phyloP scores from a whole-genome alignment of 2,329 filamentous ascomycete genomes.

The Xylariomycetidae sp. region DNA sequence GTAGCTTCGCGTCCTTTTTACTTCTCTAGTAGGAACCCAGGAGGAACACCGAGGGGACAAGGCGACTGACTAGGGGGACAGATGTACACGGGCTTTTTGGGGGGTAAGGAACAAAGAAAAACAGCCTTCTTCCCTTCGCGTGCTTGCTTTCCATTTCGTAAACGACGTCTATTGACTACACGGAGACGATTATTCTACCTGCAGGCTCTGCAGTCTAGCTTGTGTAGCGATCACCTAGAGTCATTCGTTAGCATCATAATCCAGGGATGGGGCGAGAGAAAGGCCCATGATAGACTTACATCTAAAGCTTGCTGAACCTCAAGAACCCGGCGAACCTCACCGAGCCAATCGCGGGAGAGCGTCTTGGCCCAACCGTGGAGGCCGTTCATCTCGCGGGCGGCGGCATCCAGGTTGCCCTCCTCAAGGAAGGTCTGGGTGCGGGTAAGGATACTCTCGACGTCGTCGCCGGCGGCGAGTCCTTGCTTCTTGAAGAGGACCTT shows the following conservation, averaged over 20 bases:
- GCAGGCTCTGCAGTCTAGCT: conserved; percentile 23
- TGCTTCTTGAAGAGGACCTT: conserved; percentile 96
- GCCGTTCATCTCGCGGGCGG: conserved; percentile 91
- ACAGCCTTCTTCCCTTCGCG: too few species aligned
- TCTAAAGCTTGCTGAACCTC: conserved; percentile 96
- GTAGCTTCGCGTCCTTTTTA: too few species aligned
- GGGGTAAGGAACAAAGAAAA: conserved; percentile 15
- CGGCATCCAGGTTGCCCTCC: conserved; percentile 85
- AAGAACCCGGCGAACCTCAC: conserved; percentile 82
- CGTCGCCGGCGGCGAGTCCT: conserved; percentile 66
- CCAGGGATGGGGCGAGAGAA: background rate
- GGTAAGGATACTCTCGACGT: conserved; percentile 89
- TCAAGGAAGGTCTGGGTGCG: conserved; percentile 86
- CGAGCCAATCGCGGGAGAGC: conserved; percentile 87
- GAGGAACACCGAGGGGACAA: too few species aligned
- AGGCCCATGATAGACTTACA: conserved; percentile 41
- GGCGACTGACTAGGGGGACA: conserved; percentile 12
- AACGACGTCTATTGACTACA: too few species aligned
- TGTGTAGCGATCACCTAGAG: conserved; percentile 25
- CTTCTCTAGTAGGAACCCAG: too few species aligned
- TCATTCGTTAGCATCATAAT: background rate
- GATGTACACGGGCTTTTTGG: conserved; percentile 17
- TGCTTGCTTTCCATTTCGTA: too few species aligned
- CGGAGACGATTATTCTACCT: conserved; percentile 24
- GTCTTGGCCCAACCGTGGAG: conserved; percentile 94